Evolutionary conservation across 225 moss, liverwort and hornwort genomes (phyloP).

Genomic region (Physcomitrium patens): DNA sequence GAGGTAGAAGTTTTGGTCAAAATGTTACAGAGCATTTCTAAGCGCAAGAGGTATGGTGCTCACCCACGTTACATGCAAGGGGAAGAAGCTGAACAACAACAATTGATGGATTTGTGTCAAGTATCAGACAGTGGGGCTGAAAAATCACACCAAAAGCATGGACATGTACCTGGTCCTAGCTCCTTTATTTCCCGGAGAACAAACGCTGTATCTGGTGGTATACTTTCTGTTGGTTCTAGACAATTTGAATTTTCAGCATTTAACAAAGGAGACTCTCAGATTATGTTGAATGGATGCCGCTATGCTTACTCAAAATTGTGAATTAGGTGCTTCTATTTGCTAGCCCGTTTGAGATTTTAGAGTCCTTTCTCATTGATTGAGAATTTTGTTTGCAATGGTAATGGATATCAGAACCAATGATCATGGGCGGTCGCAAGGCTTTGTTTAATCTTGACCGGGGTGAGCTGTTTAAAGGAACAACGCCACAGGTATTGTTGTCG

Average conservation of each 20-base stretch:
- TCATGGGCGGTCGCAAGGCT: slow-evolving; percentile 55
- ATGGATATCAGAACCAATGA: slow-evolving; percentile 34
- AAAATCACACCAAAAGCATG: slow-evolving; percentile 31
- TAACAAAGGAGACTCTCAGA: not conserved
- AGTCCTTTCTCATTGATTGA: slow-evolving; percentile 21
- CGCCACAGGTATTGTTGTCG: slow-evolving; percentile 48
- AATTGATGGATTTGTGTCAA: slow-evolving; percentile 38
- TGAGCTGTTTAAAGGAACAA: slow-evolving; percentile 51
- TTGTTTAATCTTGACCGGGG: slow-evolving; percentile 49
- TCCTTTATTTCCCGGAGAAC: slow-evolving; percentile 20
- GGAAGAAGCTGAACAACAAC: slow-evolving; percentile 51
- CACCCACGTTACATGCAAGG: slow-evolving; percentile 50
- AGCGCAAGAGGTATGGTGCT: slow-evolving; percentile 60
- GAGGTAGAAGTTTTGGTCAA: slow-evolving; percentile 15
- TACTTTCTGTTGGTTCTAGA: slow-evolving; percentile 2
- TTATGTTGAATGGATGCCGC: slow-evolving; percentile 13
- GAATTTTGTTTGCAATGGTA: slow-evolving; percentile 25
- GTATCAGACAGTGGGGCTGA: slow-evolving; percentile 23
- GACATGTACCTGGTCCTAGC: slow-evolving; percentile 30
- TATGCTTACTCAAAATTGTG: not conserved
- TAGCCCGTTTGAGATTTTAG: not conserved
- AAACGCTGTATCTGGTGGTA: slow-evolving; percentile 33
- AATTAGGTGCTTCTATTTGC: not conserved
- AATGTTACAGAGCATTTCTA: slow-evolving; percentile 32
- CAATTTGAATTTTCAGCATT: slow-evolving; percentile 17